phyloP scores from a whole-genome alignment of 306 rosid species.

The Sophora flavescens region DNA sequence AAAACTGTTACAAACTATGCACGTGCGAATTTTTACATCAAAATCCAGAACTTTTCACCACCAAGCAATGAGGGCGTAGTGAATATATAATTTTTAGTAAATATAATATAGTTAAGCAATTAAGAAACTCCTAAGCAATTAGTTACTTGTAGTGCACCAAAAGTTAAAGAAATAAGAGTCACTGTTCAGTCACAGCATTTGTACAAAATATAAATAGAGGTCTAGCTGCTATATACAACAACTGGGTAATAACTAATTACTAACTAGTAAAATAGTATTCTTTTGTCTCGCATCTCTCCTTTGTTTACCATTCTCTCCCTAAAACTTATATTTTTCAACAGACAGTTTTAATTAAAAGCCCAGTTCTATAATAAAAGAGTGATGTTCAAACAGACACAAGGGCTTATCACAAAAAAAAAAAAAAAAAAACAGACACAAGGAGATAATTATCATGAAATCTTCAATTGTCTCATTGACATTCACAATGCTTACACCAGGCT shows the following conservation, averaged over 20 bases:
- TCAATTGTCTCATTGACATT: constrained; percentile 26
- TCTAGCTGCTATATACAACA: not conserved
- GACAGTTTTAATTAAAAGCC: constrained; percentile 23
- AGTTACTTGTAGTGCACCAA: constrained; percentile 9
- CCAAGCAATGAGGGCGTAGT: not conserved
- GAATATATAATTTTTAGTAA: not conserved
- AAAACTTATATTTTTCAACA: constrained; percentile 17
- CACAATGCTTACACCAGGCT: constrained; percentile 10
- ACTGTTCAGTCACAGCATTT: constrained; percentile 23
- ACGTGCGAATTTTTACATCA: not conserved
- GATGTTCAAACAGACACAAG: not conserved
- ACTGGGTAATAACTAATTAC: not conserved
- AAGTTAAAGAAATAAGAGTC: constrained; percentile 11
- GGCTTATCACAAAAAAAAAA: too few relatives aligned
- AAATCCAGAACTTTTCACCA: constrained; percentile 6
- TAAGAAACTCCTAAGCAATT: not conserved
- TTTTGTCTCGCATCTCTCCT: constrained; percentile 2
- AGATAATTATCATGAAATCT: constrained; percentile 27
- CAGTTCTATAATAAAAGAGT: constrained; percentile 15
- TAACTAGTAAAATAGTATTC: not conserved
- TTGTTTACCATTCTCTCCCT: constrained; percentile 25
- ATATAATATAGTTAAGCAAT: not conserved
- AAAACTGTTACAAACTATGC: not conserved
- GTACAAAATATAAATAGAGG: not conserved
- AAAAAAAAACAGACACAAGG: constrained; percentile 4